Percentiles rank a stretch among this genome's conserved stretches.
phyloP scores from a whole-genome alignment of 192 early-diverging fungal genomes.

The Coemansia sp. region DNA sequence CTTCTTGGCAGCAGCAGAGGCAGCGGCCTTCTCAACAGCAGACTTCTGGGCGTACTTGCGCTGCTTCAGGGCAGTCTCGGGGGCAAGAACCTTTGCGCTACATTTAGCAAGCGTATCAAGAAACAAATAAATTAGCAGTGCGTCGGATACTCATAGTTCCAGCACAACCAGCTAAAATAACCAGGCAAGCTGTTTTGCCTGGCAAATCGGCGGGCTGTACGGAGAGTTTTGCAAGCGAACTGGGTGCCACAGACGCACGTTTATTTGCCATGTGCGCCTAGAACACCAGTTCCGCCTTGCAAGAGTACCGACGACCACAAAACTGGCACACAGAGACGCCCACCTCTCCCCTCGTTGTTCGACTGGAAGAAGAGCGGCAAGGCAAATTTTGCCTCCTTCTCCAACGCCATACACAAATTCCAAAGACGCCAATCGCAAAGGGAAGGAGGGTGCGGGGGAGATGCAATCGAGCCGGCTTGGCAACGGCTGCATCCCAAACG shows the following conservation, averaged over 20 bases:
- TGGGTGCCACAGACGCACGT: conserved; percentile 25
- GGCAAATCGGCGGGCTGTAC: too few species aligned
- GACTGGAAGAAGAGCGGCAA: neutral
- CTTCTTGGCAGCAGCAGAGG: conserved; percentile 46
- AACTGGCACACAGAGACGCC: neutral
- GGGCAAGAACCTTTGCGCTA: conserved; percentile 74
- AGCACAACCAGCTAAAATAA: neutral
- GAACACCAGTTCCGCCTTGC: conserved; percentile 35
- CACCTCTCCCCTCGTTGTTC: neutral
- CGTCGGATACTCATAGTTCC: conserved; percentile 44
- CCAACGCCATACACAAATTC: too few species aligned
- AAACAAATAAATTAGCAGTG: conserved; percentile 9
- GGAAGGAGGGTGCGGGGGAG: neutral
- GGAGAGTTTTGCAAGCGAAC: conserved; percentile 45
- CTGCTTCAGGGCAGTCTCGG: conserved; percentile 89
- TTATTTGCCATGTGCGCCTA: conserved; percentile 2
- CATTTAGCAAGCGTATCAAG: neutral
- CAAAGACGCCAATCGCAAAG: too few species aligned
- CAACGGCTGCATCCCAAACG: neutral
- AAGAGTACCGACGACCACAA: conserved; percentile 37
- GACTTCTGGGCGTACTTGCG: conserved; percentile 75
- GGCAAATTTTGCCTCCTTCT: neutral
- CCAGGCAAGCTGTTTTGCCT: too few species aligned
- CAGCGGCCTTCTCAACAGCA: conserved; percentile 60
- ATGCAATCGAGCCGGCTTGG: neutral